These are phyloP conservation scores for Boletus speciosus DNA, from an alignment of 768 basidiomycete genomes.

Conservation along the genomic window DNA sequence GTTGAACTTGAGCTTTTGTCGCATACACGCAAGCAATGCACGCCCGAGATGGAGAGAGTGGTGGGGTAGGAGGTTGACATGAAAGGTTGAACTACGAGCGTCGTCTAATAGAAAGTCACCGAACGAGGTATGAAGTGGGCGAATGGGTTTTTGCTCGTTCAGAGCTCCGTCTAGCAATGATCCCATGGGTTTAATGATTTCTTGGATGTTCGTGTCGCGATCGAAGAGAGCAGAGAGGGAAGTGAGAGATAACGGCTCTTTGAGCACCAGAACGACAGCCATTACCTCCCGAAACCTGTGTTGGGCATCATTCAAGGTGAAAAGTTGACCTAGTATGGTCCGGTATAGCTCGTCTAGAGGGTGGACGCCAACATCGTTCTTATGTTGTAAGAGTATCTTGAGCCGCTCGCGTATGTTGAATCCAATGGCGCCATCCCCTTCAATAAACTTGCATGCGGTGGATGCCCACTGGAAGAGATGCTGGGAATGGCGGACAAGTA, in stretches of 20 bases:
- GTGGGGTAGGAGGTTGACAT: conserved; percentile 8
- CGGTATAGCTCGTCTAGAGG: conserved; percentile 20
- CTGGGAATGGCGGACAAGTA: conserved; percentile 24
- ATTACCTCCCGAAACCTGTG: conserved; percentile 20
- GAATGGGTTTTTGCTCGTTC: conserved; percentile 19
- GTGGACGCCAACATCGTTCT: neutral
- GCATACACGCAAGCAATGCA: conserved; percentile 32
- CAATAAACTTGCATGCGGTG: conserved; percentile 28
- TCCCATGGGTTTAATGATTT: conserved; percentile 19
- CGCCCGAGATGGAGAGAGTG: conserved; percentile 22
- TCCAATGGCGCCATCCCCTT: conserved; percentile 17
- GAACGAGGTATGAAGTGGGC: conserved; percentile 35
- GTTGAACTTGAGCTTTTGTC: conserved; percentile 34
- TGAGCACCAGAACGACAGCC: conserved; percentile 16
- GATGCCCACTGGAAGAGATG: conserved; percentile 35
- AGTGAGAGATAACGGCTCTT: conserved; percentile 16
- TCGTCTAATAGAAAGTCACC: conserved; percentile 31
- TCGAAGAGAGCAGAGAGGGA: conserved; percentile 15
- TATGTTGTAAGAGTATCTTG: conserved; percentile 5
- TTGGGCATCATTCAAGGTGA: conserved; percentile 2
- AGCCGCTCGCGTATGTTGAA: conserved; percentile 12
- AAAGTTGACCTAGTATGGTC: conserved; percentile 18
- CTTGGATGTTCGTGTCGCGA: conserved; percentile 3
- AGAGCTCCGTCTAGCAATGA: conserved; percentile 21
- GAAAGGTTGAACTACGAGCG: conserved; percentile 22